Percentiles rank a stretch among this genome's conserved stretches.
These are phyloP conservation scores for Stachybotrys elegans DNA, from an alignment of 2,329 filamentous ascomycete genomes.

Conservation along the genomic window DNA sequence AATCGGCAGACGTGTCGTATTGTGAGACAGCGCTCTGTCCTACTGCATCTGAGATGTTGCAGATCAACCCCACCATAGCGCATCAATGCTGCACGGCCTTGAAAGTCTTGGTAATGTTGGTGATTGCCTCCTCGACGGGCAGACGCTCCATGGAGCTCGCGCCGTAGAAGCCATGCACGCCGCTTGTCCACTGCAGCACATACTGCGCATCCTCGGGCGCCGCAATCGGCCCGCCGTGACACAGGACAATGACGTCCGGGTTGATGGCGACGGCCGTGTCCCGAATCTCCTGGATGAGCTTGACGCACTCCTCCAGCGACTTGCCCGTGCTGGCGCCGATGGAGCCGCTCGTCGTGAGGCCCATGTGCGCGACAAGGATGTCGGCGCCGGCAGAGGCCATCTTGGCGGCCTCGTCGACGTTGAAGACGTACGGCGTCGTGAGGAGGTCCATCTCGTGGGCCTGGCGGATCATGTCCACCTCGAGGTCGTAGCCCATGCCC, in stretches of 20 bases:
- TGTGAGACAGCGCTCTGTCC: no score
- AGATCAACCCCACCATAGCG: no score
- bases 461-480: conserved; percentile 61
- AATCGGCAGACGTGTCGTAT: no score
- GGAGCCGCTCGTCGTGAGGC: conserved; percentile 57
- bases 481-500: conserved; percentile 62
- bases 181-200: conserved; percentile 53
- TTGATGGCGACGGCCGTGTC: conserved; percentile 54
- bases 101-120: conserved; percentile 26
- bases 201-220: conserved; percentile 58
- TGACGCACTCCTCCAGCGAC: conserved; percentile 59
- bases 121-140: conserved; percentile 63
- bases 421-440: conserved; percentile 68
- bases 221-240: conserved; percentile 66
- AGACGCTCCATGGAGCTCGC: conserved; percentile 66
- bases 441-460: conserved; percentile 56
- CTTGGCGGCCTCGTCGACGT: conserved; percentile 50
- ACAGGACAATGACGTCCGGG: conserved; percentile 59
- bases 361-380: conserved; percentile 64
- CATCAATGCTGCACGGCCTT: not conserved
- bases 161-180: conserved; percentile 68
- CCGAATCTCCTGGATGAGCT: conserved; percentile 56
- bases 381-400: conserved; percentile 65
- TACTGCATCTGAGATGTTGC: no score
- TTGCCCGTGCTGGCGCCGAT: conserved; percentile 60